Evolutionary conservation across 108 stramenopile genomes (phyloP), one percentile per base, ranked within the genome.

Genomic region (Cyclotella atomus): DNA sequence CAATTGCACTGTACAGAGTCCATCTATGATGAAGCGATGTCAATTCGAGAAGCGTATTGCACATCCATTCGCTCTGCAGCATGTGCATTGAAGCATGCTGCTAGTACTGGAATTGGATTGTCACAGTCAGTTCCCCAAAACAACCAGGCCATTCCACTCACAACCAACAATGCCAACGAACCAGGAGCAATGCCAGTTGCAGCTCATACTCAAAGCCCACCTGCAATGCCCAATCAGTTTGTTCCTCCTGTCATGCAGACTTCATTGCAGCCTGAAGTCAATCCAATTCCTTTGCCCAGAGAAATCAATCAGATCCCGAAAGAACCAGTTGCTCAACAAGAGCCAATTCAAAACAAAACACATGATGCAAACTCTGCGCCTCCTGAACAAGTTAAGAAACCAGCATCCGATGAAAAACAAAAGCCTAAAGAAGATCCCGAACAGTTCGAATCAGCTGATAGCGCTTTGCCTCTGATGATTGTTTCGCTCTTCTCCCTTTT

Each of bases 11-110:
- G n/a, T n/a, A n/a, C 79, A 80, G 92, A 94, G 79, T 71, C 76
- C 34, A 79, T 94, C 16, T 88, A 89, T 36, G 87, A 91, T 74
- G 89, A 89, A 64, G 92, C 92, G 10, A 29, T 87, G 52, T 68
- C 84, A 16, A 84, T 83, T 1, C 84, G 92, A 45, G 89, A 94
- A 75, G 77, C 86, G 21, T 94, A 94, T 65, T 88, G 90, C 59
- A 66, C 77, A 32, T 79, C 87, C 10, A 46, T 94, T 10, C 71
- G 83, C 56, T 84, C 81, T 46, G 81, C 89, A 28, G 90, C 92
- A 17, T 68, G 75, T 20, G 86, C 84, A 20, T 68, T 91, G 14
- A 36, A 65, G 49, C 45, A 65, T 34, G 43, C 64, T 30, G 45
- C 64, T 34, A 76, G 74, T 36, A 64, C 57, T 36, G 36, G 65